Evolutionary conservation across 2,329 filamentous ascomycete genomes (phyloP).

Genomic region (Penicillium polonicum): DNA sequence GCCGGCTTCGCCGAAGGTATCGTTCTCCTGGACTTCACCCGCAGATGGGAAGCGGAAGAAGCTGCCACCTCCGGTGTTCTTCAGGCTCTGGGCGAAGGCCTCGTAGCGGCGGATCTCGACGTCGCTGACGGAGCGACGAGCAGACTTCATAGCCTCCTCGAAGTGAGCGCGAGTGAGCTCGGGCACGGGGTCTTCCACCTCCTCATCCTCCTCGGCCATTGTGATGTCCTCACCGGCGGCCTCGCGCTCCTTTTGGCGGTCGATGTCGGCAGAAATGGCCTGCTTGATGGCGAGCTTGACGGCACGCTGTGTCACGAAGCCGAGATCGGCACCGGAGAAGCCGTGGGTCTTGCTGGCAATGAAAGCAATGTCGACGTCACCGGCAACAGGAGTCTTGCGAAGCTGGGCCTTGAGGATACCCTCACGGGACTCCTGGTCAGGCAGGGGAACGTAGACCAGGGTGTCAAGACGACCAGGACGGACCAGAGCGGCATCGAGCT

Average conservation of each 20-base stretch:
- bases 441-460: constrained; percentile 95
- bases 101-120: constrained; percentile 98
- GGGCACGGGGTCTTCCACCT: constrained; percentile 83
- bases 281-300: constrained; percentile 99
- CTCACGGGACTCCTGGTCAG: constrained; percentile 84
- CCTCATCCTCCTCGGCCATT: constrained; percentile 69
- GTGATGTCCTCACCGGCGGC: constrained; percentile 71
- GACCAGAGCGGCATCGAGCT: constrained; percentile 96
- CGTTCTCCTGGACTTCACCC: constrained; percentile 55
- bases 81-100: constrained; percentile 98
- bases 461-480: constrained; percentile 98
- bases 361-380: constrained; percentile 82
- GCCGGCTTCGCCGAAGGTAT: constrained; percentile 76
- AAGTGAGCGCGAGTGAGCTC: constrained; percentile 96
- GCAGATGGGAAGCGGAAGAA: constrained; percentile 93
- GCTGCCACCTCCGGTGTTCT: constrained; percentile 90
- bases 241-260: constrained; percentile 85
- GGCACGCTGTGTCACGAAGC: constrained; percentile 97
- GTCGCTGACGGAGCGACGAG: constrained; percentile 89
- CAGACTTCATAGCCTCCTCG: constrained; percentile 96
- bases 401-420: constrained; percentile 93
- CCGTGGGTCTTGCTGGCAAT: constrained; percentile 97
- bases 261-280: constrained; percentile 83
- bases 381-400: constrained; percentile 90
- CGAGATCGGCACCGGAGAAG: constrained; percentile 98